A percentile compares a stretch with the other conserved stretches of the same genome.
Evolutionary conservation across 495 filamentous ascomycete species (phyloP).

Genomic region (Xylaria venustula): DNA sequence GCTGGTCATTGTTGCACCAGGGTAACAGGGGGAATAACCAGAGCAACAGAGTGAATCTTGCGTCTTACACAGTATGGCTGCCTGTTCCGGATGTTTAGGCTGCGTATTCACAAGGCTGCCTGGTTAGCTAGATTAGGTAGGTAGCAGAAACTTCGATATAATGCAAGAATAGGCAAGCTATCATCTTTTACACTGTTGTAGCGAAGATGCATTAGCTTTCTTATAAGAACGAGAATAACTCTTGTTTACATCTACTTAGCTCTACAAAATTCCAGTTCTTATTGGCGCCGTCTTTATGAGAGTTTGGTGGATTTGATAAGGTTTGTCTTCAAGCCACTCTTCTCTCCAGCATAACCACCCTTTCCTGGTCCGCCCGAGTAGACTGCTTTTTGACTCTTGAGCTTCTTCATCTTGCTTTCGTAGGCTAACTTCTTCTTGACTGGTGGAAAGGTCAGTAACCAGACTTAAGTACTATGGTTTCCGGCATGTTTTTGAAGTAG

Average conservation of each 20-base stretch:
- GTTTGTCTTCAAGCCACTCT: slow-evolving; percentile 92
- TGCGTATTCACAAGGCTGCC: too few species aligned
- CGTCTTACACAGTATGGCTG: too few species aligned
- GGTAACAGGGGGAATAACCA: too few species aligned
- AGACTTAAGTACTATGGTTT: background rate
- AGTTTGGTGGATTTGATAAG: slow-evolving; percentile 93
- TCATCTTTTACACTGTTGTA: too few species aligned
- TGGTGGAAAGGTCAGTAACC: background rate
- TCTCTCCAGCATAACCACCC: slow-evolving; percentile 87
- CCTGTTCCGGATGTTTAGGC: too few species aligned
- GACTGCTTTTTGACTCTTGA: slow-evolving; percentile 74
- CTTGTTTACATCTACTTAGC: background rate
- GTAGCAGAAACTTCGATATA: too few species aligned
- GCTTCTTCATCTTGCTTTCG: slow-evolving; percentile 92
- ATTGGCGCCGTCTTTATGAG: slow-evolving; percentile 31
- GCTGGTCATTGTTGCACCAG: too few species aligned
- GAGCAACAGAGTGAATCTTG: too few species aligned
- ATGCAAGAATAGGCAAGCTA: too few species aligned
- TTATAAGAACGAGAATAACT: too few species aligned
- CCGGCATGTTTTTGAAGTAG: background rate
- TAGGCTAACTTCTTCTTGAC: slow-evolving; percentile 97
- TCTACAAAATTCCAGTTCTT: background rate
- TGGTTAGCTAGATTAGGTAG: too few species aligned
- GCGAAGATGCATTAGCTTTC: too few species aligned
- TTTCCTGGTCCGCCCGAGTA: slow-evolving; percentile 86